Percentiles rank a stretch among this genome's conserved stretches.
These are phyloP conservation scores for Plectranthus barbatus DNA, from an alignment of 257 asterid genomes.

Conservation along the genomic window DNA sequence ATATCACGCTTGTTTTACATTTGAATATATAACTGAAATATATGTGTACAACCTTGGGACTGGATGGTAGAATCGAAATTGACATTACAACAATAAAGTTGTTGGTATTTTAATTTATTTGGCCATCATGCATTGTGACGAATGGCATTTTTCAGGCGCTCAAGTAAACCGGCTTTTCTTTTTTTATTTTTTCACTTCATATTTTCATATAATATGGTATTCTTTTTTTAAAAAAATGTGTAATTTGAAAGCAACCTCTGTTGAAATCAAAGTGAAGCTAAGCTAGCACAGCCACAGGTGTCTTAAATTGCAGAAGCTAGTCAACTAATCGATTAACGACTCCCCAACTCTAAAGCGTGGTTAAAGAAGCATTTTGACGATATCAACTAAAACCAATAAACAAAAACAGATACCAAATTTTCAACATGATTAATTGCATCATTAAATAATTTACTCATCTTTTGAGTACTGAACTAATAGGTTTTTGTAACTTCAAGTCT, in stretches of 20 bases:
- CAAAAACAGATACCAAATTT: background rate
- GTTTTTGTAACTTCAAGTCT: constrained; percentile 25
- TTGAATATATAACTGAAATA: background rate
- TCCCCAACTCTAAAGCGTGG: background rate
- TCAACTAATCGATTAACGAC: background rate
- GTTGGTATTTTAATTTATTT: constrained; percentile 30
- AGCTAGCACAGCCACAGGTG: background rate
- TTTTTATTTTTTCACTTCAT: background rate
- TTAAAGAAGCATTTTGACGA: background rate
- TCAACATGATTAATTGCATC: constrained; percentile 1
- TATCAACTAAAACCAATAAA: background rate
- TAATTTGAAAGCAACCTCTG: no score
- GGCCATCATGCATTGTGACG: no score
- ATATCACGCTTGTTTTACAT: background rate
- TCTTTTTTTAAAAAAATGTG: no score
- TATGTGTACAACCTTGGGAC: background rate
- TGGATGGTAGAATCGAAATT: constrained; percentile 22
- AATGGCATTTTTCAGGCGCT: no score
- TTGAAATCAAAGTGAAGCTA: background rate
- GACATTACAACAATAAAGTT: constrained; percentile 54
- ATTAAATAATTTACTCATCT: background rate
- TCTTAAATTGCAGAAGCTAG: background rate
- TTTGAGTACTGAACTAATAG: background rate
- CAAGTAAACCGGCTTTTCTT: no score
- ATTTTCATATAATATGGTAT: no score